Percentiles rank a stretch among this genome's conserved stretches.
Evolutionary conservation across 2,329 filamentous ascomycete genomes (phyloP).

Genomic region (Monosporascus cannonballus): DNA sequence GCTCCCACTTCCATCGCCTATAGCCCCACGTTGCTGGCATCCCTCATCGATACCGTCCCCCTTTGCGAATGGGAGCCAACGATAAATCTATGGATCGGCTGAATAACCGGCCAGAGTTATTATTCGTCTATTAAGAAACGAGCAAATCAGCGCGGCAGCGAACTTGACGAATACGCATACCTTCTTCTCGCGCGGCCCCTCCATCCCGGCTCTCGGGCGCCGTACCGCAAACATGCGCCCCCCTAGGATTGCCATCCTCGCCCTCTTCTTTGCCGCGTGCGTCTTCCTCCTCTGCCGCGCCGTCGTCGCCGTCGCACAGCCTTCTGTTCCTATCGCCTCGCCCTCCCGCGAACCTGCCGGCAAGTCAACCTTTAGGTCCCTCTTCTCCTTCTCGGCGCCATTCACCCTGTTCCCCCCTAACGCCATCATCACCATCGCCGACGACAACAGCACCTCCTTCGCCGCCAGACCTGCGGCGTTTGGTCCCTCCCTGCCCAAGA

Average conservation of each 20-base stretch:
- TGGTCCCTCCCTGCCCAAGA: slow-evolving; percentile 68
- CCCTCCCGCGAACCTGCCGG: slow-evolving; percentile 23
- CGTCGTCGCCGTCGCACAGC: slow-evolving; percentile 31
- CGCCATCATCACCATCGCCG: slow-evolving; percentile 90
- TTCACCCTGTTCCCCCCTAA: slow-evolving; percentile 92
- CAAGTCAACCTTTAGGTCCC: slow-evolving; percentile 43
- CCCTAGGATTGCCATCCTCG: slow-evolving; percentile 47
- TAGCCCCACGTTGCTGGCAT: too few species aligned
- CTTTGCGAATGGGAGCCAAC: too few species aligned
- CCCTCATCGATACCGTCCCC: too few species aligned
- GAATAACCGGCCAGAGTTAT: too few species aligned
- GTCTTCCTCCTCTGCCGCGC: slow-evolving; percentile 51
- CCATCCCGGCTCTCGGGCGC: too few species aligned
- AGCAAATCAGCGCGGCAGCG: too few species aligned
- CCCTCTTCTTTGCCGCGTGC: slow-evolving; percentile 46
- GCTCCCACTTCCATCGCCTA: too few species aligned
- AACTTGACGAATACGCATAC: too few species aligned
- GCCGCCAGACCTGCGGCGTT: slow-evolving; percentile 89
- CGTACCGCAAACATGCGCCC: slow-evolving; percentile 41
- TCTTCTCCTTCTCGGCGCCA: slow-evolving; percentile 68
- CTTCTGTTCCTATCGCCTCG: slow-evolving; percentile 1
- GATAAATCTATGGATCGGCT: too few species aligned
- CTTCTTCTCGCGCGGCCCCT: too few species aligned
- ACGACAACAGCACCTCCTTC: slow-evolving; percentile 98
- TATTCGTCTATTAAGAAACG: too few species aligned